Evolutionary conservation across 1,284 basidiomycete species (phyloP).

Genomic region (Golubevia sp.): DNA sequence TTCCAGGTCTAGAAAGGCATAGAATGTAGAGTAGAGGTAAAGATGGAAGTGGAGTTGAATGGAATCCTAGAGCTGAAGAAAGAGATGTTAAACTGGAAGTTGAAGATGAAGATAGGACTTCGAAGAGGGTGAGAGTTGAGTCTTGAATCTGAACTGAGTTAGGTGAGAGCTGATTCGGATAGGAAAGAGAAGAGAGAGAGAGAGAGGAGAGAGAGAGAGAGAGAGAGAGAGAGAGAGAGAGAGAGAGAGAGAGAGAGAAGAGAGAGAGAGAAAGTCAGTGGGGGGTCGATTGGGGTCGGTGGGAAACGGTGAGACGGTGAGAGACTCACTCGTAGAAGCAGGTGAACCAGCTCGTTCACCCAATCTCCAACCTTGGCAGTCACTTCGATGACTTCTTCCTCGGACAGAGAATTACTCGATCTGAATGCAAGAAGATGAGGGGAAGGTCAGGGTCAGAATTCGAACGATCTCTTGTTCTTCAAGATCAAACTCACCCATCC

Average conservation of each 20-base stretch:
- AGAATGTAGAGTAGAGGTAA: conserved; percentile 7
- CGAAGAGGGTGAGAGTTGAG: conserved; percentile 18
- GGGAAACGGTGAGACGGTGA: too few species aligned
- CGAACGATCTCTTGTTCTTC: too few species aligned
- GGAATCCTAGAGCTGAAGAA: conserved; percentile 11
- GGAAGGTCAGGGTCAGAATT: too few species aligned
- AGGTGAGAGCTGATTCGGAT: conserved; percentile 13
- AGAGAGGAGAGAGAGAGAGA: conserved; percentile 11
- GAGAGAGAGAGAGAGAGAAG: conserved; percentile 24
- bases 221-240: conserved; percentile 18
- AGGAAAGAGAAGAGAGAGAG: conserved; percentile 11
- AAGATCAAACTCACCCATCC: too few species aligned
- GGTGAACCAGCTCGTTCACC: too few species aligned
- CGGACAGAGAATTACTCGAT: too few species aligned
- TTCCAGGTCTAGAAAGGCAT: too few species aligned
- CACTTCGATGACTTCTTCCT: too few species aligned
- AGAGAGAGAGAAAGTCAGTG: not conserved
- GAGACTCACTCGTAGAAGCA: too few species aligned
- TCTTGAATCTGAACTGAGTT: conserved; percentile 22
- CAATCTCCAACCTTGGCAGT: too few species aligned
- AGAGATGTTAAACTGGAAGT: conserved; percentile 10
- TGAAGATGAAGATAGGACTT: conserved; percentile 13
- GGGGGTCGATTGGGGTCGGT: too few species aligned
- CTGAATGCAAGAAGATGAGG: too few species aligned
- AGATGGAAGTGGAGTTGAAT: conserved; percentile 20